A percentile compares a stretch with the other conserved stretches of the same genome.
Evolutionary conservation across 225 moss, liverwort and hornwort species (phyloP).

Genomic region (Neckera pumila): DNA sequence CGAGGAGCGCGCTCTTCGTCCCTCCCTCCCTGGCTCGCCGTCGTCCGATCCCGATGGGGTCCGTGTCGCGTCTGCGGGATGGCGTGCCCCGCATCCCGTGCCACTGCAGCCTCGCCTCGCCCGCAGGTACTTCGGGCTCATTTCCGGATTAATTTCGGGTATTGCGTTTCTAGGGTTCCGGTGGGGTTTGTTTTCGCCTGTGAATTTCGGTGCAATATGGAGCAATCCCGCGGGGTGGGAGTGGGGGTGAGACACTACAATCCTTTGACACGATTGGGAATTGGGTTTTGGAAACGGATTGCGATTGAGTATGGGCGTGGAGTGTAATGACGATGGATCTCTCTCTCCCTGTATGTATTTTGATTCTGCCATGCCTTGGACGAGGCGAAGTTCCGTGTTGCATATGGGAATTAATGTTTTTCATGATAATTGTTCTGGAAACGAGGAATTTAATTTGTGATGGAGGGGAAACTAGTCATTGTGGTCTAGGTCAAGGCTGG

Average conservation of each 20-base stretch:
- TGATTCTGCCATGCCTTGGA: neutral
- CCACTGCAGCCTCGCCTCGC: neutral
- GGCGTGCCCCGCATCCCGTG: neutral
- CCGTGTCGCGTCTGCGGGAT: neutral
- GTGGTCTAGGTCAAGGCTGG: neutral
- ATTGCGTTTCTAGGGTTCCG: conserved; percentile 15
- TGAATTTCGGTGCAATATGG: neutral
- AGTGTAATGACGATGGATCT: neutral
- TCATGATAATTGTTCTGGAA: neutral
- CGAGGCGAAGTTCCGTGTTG: neutral
- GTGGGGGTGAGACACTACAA: neutral
- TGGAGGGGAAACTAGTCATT: neutral
- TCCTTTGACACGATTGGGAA: neutral
- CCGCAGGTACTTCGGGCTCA: neutral
- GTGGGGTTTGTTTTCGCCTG: neutral
- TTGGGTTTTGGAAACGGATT: neutral
- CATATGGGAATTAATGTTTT: neutral
- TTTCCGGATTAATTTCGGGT: neutral
- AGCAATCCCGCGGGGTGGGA: neutral
- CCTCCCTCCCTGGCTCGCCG: neutral
- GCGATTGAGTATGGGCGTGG: neutral
- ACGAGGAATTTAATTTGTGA: neutral
- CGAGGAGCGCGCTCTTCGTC: neutral
- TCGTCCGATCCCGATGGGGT: neutral
- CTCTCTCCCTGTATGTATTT: neutral